Base-by-base conservation (phyloP, 1,139 yeast species). In the Protomyces arabidopsidicola region DNA sequence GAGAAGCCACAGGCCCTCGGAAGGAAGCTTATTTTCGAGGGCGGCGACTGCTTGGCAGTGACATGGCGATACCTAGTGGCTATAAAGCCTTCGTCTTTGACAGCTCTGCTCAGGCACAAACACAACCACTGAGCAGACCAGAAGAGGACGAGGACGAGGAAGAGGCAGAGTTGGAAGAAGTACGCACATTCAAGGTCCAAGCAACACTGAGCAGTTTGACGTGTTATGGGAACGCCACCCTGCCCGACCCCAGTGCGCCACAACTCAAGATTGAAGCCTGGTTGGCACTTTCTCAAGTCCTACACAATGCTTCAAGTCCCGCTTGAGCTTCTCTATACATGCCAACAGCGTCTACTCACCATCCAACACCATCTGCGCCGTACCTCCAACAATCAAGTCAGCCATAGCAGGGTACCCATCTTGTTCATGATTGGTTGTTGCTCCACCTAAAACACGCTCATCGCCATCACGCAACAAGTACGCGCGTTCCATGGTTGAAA, bases 111-210 rank as follows among this genome's bases (percentile, higher is more conserved):
- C 57, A 38, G 20, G 38, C 48, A n/a, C 48, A 20, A 36, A 20
- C 50, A 10, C 38, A 48, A 16, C 22, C 34, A 14, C 1, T 8
- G 24, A 22, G 16, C 16, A 10, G 42, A 22, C 55, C 38, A 22
- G 38, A 22, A 6, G 52, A 42, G 24, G 56, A 45, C 8, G 62
- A 58, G 4, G 27, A 27, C 31, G 51, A 50, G 3, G 56, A 48
- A 12, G 62, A 58, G 2, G 56, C 35, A 5, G 62, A 58, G 20
- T 24, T 58, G 56, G 62, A 58, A 34, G 62, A 58, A 42, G n/a
- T 58, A 31, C 53, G 50, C 27, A 18, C 53, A 5, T 58, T 55
- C 52, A 27, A 48, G 6, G 48, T 56, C 6, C 45, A 52, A 18
- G 53, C 56, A 18, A 31, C 27, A 8, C 27, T 58, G 20, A 16